phyloP scores from a whole-genome alignment of 2,329 filamentous ascomycete species.

The Boeremia exigua region DNA sequence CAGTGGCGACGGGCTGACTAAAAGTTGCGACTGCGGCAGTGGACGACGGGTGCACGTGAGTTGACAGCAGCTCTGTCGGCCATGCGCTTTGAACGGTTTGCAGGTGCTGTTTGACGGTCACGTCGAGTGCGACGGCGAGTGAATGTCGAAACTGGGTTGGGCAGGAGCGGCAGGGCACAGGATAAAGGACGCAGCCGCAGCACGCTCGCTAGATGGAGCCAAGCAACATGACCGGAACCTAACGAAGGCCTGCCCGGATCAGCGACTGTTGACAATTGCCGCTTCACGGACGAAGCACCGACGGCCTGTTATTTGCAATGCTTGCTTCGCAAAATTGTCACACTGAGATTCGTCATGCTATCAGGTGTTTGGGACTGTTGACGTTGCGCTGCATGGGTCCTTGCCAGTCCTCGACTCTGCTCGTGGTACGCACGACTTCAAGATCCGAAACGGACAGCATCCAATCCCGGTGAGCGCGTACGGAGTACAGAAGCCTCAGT shows the following conservation, averaged over 20 bases:
- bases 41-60: slow-evolving; percentile 23
- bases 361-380: slow-evolving; percentile 1
- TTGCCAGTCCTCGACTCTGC: background rate
- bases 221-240: slow-evolving; percentile 12
- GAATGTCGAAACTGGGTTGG: slow-evolving; percentile 12
- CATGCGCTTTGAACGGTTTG: slow-evolving; percentile 31
- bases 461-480: slow-evolving; percentile 1
- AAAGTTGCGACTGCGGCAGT: slow-evolving; percentile 17
- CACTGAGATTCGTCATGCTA: background rate
- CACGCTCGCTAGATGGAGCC: slow-evolving; percentile 13
- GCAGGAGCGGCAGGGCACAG: slow-evolving; percentile 12
- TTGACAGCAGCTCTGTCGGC: slow-evolving; percentile 22
- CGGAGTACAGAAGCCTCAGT: background rate
- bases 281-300: slow-evolving; percentile 13
- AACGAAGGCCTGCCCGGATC: slow-evolving; percentile 14
- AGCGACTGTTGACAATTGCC: slow-evolving; percentile 14
- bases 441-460: slow-evolving; percentile 2
- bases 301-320: slow-evolving; percentile 1
- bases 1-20: slow-evolving; percentile 32
- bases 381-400: slow-evolving; percentile 14
- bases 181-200: slow-evolving; percentile 14
- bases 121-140: slow-evolving; percentile 15
- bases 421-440: slow-evolving; percentile 6
- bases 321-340: background rate
- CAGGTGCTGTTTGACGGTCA: slow-evolving; percentile 16